Evolutionary conservation across 179 eudicot genomes (phyloP).

Genomic region (Vitellaria paradoxa): DNA sequence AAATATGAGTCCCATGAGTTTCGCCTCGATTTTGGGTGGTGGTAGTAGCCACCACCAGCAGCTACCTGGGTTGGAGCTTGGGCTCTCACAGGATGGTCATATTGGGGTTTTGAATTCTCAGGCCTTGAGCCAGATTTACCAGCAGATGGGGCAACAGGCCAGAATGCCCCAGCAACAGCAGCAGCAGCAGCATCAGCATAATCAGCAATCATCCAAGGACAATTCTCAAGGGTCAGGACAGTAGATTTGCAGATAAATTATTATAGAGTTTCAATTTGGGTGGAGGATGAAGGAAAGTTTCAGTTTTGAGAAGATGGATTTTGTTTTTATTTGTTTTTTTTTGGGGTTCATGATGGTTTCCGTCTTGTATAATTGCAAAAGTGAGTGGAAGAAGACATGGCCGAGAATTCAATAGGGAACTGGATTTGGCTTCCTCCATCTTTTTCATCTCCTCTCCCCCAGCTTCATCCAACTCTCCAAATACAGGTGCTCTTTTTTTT

Average conservation of each 20-base stretch:
- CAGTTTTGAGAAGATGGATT: not conserved
- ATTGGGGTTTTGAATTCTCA: conserved; percentile 51
- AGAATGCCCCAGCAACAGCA: conserved; percentile 37
- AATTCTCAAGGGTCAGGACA: conserved; percentile 57
- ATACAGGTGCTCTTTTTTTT: not conserved
- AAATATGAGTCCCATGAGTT: no score
- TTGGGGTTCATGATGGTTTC: not conserved
- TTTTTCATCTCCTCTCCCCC: not conserved
- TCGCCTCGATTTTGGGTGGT: no score
- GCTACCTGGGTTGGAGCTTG: conserved; percentile 10
- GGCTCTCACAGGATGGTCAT: conserved; percentile 55
- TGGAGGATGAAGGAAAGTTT: not conserved
- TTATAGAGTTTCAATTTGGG: not conserved
- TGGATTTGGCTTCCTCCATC: conserved; percentile 4
- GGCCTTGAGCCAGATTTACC: conserved; percentile 49
- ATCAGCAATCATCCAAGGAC: conserved; percentile 37
- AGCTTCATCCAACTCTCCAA: not conserved
- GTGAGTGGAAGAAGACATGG: not conserved
- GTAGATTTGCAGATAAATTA: not conserved
- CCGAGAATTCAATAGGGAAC: conserved; percentile 10
- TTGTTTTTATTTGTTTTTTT: not conserved
- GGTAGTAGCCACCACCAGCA: no score
- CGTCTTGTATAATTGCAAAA: conserved; percentile 12
- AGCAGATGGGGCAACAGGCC: conserved; percentile 13
- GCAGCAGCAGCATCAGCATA: no score